Percentiles rank a stretch among this genome's conserved stretches.
Conservation (phyloP, 306 rosid genomes). For the Quercus wislizeni region DNA sequence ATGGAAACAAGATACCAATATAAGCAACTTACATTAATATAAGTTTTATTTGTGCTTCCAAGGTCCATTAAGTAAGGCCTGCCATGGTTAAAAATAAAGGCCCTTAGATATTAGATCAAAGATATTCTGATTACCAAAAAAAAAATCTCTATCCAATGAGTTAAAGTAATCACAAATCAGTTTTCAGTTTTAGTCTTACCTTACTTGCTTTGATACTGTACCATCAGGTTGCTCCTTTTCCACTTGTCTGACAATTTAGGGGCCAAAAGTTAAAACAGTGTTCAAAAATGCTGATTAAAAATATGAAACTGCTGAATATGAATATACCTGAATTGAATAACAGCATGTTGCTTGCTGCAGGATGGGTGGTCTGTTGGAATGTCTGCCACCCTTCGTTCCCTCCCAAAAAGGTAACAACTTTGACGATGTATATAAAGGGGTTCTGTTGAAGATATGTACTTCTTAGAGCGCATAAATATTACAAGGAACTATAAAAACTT, state of each 20-base stretch:
- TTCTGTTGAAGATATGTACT: conserved; percentile 49
- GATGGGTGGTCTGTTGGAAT: conserved; percentile 98
- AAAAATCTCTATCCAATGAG: neutral
- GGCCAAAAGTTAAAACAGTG: neutral
- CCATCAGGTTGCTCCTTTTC: conserved; percentile 89
- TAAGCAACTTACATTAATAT: conserved; percentile 66
- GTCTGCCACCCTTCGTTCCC: conserved; percentile 98
- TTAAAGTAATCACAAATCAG: neutral
- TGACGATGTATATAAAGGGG: conserved; percentile 96
- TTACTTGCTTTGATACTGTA: conserved; percentile 45
- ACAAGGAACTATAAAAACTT: neutral
- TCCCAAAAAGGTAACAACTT: conserved; percentile 96
- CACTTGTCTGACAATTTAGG: conserved; percentile 58
- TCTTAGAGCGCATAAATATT: conserved; percentile 21
- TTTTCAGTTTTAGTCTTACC: conserved; percentile 38
- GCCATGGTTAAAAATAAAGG: conserved; percentile 8
- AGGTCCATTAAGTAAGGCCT: conserved; percentile 99
- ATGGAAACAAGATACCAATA: conserved; percentile 7
- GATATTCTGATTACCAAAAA: neutral
- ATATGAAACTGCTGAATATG: conserved; percentile 21
- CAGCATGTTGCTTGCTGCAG: conserved; percentile 99
- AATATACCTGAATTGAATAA: conserved; percentile 81
- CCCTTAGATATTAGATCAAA: conserved; percentile 28
- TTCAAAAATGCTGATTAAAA: neutral
- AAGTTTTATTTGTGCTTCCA: conserved; percentile 98